Conservation (phyloP, 495 filamentous ascomycete genomes). For the Pseudoneurospora amorphoporcata region DNA sequence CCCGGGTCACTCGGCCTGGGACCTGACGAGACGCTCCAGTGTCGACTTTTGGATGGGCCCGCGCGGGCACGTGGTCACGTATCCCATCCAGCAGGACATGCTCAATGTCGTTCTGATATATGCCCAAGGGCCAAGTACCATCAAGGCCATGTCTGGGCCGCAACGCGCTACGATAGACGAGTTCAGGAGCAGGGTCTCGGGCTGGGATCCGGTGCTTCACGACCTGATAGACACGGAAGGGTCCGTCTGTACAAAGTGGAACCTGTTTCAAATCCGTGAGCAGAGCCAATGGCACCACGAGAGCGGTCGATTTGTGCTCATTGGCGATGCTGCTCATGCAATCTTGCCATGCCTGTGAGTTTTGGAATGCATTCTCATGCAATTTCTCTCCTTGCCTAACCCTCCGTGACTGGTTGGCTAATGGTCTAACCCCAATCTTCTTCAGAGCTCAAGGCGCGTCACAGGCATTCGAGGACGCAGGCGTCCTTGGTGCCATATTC, state of each 20-base stretch:
- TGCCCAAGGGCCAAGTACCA: neutral
- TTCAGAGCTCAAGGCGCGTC: conserved; percentile 1
- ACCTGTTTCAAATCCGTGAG: conserved; percentile 2
- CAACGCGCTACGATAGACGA: neutral
- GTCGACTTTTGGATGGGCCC: conserved; percentile 5
- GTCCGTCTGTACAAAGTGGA: conserved; percentile 3
- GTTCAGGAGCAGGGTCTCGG: neutral
- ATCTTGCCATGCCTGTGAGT: conserved; percentile 4
- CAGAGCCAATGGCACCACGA: conserved; percentile 1
- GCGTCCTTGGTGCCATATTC: conserved; percentile 1
- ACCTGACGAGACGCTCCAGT: conserved; percentile 1
- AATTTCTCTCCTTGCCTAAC: conserved; percentile 1
- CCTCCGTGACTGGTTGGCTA: neutral
- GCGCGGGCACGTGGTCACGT: conserved; percentile 1
- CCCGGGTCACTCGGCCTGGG: neutral
- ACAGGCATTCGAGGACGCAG: conserved; percentile 7
- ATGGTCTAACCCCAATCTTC: neutral
- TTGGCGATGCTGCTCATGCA: conserved; percentile 10
- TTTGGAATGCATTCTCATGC: neutral
- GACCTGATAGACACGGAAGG: neutral
- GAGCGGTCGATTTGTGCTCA: conserved; percentile 2
- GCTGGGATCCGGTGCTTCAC: conserved; percentile 4
- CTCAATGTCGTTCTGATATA: conserved; percentile 1
- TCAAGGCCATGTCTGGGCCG: neutral
- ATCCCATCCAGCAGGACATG: conserved; percentile 1